A percentile compares a stretch with the other conserved stretches of the same genome.
Evolutionary conservation across 805 yeast species (phyloP).

Genomic region (Brettanomyces bruxellensis): DNA sequence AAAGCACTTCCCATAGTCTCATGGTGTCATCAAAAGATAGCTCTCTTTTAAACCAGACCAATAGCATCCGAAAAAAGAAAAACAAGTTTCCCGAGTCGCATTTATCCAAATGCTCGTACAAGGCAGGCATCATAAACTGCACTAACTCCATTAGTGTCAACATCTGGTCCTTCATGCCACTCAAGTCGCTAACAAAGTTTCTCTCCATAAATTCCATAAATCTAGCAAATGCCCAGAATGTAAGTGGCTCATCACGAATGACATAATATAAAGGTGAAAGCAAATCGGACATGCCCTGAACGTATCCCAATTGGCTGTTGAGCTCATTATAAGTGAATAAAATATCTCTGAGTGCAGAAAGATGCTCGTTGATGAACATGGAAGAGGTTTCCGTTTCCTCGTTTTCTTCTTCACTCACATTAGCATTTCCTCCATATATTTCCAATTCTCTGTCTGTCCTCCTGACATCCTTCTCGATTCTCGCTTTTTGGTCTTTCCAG

Average conservation of each 20-base stretch:
- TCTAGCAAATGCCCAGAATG: conserved; percentile 83
- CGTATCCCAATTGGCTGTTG: conserved; percentile 82
- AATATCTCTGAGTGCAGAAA: conserved; percentile 64
- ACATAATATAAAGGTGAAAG: conserved; percentile 73
- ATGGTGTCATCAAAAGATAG: conserved; percentile 70
- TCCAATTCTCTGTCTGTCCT: conserved; percentile 79
- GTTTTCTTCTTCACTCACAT: conserved; percentile 21
- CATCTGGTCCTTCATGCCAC: conserved; percentile 90
- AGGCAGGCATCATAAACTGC: conserved; percentile 82
- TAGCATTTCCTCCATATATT: conserved; percentile 37
- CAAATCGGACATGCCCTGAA: conserved; percentile 96
- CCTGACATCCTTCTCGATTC: conserved; percentile 90
- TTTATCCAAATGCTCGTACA: conserved; percentile 73
- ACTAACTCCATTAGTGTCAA: conserved; percentile 71
- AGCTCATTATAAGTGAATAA: conserved; percentile 79
- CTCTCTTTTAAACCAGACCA: conserved; percentile 94
- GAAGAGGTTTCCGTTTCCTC: conserved; percentile 47
- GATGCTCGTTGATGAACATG: conserved; percentile 66
- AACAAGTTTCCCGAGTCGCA: conserved; percentile 88
- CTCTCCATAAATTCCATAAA: conserved; percentile 95
- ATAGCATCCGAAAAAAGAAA: conserved; percentile 88
- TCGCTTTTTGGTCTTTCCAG: conserved; percentile 82
- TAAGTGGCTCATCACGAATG: conserved; percentile 58
- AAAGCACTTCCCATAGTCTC: conserved; percentile 83
- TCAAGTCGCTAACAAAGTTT: conserved; percentile 82